phyloP scores from a whole-genome alignment of 2,329 filamentous ascomycete genomes.

The Talaromyces atroroseus region DNA sequence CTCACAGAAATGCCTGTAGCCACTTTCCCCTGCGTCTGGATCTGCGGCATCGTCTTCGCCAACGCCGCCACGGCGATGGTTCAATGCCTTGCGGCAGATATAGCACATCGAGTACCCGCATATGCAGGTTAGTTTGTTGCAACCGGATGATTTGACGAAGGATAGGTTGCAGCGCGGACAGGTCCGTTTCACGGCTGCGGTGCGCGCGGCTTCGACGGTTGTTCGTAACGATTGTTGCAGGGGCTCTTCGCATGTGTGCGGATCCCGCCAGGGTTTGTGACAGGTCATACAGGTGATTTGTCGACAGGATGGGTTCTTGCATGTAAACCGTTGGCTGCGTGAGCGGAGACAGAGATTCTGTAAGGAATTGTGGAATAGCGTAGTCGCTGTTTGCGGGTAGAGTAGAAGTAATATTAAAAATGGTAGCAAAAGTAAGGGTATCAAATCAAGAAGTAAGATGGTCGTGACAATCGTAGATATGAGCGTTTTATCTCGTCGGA shows the following conservation, averaged over 20 bases:
- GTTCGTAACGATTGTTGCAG: conserved; percentile 75
- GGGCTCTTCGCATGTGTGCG: conserved; percentile 85
- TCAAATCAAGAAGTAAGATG: conserved; percentile 39
- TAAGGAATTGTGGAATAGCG: conserved; percentile 56
- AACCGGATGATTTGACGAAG: conserved; percentile 89
- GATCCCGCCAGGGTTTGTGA: conserved; percentile 75
- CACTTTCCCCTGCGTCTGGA: conserved; percentile 48
- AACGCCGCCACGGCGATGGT: neutral
- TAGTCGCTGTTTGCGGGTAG: conserved; percentile 43
- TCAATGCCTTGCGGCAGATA: conserved; percentile 70
- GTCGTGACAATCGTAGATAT: conserved; percentile 48
- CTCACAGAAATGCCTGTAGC: conserved; percentile 92
- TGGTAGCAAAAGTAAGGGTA: conserved; percentile 46
- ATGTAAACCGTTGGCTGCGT: conserved; percentile 71
- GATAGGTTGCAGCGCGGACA: conserved; percentile 86
- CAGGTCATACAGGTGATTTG: conserved; percentile 76
- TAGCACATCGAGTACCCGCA: conserved; percentile 99
- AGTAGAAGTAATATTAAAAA: conserved; percentile 54
- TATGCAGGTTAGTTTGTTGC: conserved; percentile 93
- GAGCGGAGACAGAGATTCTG: conserved; percentile 63
- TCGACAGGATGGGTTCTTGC: conserved; percentile 62
- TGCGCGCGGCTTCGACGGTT: conserved; percentile 88
- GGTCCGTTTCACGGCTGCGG: conserved; percentile 87
- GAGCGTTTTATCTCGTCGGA: conserved; percentile 50
- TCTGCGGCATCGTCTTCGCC: neutral